These are phyloP conservation scores for Syzygium oleosum DNA, from an alignment of 345 rosid species.

Conservation along the genomic window DNA sequence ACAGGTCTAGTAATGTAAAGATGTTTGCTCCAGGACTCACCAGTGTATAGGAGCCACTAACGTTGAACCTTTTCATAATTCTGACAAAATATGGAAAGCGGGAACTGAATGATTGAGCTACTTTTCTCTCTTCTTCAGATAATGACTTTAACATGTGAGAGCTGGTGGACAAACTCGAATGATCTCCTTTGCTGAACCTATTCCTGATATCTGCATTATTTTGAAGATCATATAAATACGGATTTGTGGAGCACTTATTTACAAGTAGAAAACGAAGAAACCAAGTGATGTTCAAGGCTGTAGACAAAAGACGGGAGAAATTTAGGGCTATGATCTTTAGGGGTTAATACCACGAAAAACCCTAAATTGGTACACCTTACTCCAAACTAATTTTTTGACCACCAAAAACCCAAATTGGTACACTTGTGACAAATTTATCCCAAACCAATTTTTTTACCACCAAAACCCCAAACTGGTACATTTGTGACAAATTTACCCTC, in stretches of 20 bases:
- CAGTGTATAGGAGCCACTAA: slow-evolving; percentile 57
- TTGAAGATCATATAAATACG: not conserved
- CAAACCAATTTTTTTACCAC: too few relatives aligned
- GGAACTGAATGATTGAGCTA: slow-evolving; percentile 44
- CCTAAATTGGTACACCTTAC: too few relatives aligned
- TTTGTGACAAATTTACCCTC: too few relatives aligned
- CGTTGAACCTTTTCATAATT: slow-evolving; percentile 52
- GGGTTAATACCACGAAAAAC: too few relatives aligned
- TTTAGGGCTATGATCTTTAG: not conserved
- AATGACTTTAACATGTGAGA: slow-evolving; percentile 15
- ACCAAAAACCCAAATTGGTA: too few relatives aligned
- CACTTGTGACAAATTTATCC: too few relatives aligned
- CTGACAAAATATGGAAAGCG: slow-evolving; percentile 51
- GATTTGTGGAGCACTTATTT: not conserved
- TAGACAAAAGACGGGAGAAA: not conserved
- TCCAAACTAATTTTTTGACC: too few relatives aligned
- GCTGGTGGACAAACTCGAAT: slow-evolving; percentile 12
- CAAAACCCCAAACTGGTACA: too few relatives aligned
- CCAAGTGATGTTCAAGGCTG: not conserved
- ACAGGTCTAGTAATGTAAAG: not conserved
- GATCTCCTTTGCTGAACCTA: slow-evolving; percentile 11
- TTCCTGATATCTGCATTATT: slow-evolving; percentile 5
- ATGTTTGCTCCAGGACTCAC: slow-evolving; percentile 18
- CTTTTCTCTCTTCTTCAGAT: slow-evolving; percentile 43
- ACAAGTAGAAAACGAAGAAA: not conserved